These are phyloP conservation scores for Tetrahymena elliotti DNA, from an alignment of 73 alveolate genomes.

Conservation along the genomic window DNA sequence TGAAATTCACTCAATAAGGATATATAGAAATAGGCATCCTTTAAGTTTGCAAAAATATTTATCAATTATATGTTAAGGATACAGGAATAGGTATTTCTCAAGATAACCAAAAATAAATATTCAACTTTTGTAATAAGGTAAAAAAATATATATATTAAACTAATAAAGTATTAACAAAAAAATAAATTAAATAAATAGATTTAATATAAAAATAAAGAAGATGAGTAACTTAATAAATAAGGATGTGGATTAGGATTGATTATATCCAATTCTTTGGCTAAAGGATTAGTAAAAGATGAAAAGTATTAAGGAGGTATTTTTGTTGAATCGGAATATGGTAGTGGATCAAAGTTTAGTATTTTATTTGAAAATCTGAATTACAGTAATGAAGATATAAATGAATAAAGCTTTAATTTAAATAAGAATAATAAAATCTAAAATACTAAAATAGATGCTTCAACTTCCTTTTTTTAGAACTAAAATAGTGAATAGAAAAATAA, in stretches of 20 bases:
- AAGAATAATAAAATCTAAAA: too few relatives aligned
- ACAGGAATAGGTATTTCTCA: not conserved
- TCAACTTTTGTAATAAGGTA: not conserved
- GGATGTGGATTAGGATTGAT: not conserved
- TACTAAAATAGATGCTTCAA: not conserved
- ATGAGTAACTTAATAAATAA: not conserved
- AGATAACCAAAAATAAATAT: not conserved
- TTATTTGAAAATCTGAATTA: not conserved
- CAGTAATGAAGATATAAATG: not conserved
- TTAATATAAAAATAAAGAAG: not conserved
- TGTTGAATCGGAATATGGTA: not conserved
- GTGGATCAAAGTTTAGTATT: not conserved
- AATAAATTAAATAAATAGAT: not conserved
- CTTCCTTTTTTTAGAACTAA: not conserved
- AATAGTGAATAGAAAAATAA: not conserved
- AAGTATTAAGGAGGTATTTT: not conserved
- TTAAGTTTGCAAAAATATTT: not conserved
- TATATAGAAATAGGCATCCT: not conserved
- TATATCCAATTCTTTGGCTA: not conserved
- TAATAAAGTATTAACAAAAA: not conserved
- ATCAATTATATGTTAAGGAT: not conserved
- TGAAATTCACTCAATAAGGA: not conserved
- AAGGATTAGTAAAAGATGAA: not conserved
- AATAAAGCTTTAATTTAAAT: not conserved
- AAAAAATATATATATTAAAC: not conserved